Percentiles rank a stretch among this genome's conserved stretches.
Conservation (phyloP, 225 moss, liverwort and hornwort species). For the Thuidium tamariscinum region DNA sequence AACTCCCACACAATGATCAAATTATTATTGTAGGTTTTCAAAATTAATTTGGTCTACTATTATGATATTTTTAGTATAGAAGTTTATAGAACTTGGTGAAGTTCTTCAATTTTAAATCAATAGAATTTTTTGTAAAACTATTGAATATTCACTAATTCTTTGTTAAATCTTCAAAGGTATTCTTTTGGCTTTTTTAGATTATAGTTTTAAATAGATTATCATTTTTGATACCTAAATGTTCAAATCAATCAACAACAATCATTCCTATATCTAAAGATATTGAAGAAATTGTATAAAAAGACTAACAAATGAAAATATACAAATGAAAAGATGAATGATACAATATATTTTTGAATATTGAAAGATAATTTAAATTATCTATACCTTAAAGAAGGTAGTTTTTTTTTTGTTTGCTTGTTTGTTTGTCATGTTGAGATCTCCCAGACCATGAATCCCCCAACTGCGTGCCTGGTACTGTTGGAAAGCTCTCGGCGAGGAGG, state of each 20-base stretch:
- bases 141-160: not conserved
- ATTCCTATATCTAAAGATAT: too few species aligned
- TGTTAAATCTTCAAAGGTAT: not conserved
- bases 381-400: too few species aligned
- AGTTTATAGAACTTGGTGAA: too few species aligned
- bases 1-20: fast-evolving
- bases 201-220: fast-evolving
- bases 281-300: too few species aligned
- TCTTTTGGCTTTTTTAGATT: fast-evolving
- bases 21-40: not conserved
- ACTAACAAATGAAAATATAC: not conserved
- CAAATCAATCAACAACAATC: not conserved
- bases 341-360: not conserved
- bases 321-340: not conserved
- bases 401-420: too few species aligned
- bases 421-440: too few species aligned
- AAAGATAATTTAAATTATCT: not conserved
- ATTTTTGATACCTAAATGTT: not conserved
- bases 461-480: too few species aligned
- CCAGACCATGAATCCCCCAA: too few species aligned
- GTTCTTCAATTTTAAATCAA: fast-evolving
- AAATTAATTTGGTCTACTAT: not conserved
- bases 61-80: not conserved
- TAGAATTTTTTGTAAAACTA: not conserved
- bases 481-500: too few species aligned